Conservation (phyloP, 2,329 filamentous ascomycete species). For the Colletotrichum chrysophilum region DNA sequence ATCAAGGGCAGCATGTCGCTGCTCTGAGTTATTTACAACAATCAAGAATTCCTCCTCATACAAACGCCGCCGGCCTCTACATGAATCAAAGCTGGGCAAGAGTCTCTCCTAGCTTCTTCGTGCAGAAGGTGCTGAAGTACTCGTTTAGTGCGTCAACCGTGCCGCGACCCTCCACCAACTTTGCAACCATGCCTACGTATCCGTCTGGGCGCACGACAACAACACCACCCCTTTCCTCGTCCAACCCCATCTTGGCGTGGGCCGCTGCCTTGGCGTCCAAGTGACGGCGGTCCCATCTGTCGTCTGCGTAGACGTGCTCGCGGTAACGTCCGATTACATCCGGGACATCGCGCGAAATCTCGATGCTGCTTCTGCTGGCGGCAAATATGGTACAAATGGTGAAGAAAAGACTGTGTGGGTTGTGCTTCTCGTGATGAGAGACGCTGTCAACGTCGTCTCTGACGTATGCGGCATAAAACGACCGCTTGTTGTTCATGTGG, state of each 20-base stretch:
- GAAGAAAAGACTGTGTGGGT: slow-evolving; percentile 84
- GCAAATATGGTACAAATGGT: slow-evolving; percentile 81
- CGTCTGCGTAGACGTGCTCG: slow-evolving; percentile 86
- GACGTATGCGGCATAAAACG: slow-evolving; percentile 74
- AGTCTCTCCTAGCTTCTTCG: slow-evolving; percentile 58
- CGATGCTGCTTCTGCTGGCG: slow-evolving; percentile 68
- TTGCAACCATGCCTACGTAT: slow-evolving; percentile 80
- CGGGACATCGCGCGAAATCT: slow-evolving; percentile 75
- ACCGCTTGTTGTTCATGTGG: slow-evolving; percentile 67
- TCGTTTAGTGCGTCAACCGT: slow-evolving; percentile 83
- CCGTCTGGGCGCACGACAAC: slow-evolving; percentile 88
- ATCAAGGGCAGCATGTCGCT: background rate
- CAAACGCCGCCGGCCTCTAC: background rate
- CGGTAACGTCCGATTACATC: slow-evolving; percentile 74
- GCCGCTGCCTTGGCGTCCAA: slow-evolving; percentile 75
- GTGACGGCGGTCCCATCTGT: slow-evolving; percentile 74
- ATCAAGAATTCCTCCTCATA: background rate
- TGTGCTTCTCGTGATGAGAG: slow-evolving; percentile 80
- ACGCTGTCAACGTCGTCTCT: slow-evolving; percentile 66
- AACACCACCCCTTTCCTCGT: slow-evolving; percentile 75
- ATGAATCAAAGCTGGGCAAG: slow-evolving; percentile 41
- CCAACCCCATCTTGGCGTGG: slow-evolving; percentile 86
- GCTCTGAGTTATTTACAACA: background rate
- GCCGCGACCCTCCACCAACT: slow-evolving; percentile 75
- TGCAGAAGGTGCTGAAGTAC: slow-evolving; percentile 79